Base-by-base conservation (phyloP, 768 basidiomycete genomes). In the Suillus cothurnatus region DNA sequence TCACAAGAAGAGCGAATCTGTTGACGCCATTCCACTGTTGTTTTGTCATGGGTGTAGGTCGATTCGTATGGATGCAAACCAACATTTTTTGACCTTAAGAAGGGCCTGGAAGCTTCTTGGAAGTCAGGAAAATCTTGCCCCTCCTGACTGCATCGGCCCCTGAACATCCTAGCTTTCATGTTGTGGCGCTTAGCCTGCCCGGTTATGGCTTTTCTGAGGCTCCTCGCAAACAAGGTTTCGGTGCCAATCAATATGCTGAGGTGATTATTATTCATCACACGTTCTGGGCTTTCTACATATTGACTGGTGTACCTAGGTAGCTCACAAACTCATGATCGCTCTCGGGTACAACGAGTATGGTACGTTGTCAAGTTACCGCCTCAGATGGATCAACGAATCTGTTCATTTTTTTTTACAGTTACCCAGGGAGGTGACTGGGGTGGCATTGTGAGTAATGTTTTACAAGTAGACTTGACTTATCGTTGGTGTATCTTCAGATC, bases 41-140 rank as follows among this genome's bases (percentile, higher is more conserved):
- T 88, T 85, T 66, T 80, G 88, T 19, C 88, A 89, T 64, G 88
- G 88, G 47, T 89, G 87, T 81, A 58, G 4, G 56, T 58, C 23
- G 6, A 7, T 26, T 50, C 23, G 9, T 26, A 38, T 58, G 2
- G 9, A 17, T 2, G 17, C 36, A 26, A 4, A 57, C 17, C 2
- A 23, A 19, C 15, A 36, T 26, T 14, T 38, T 26, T 15, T 58
- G 2, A 38, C 36, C 36, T 26, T 19, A 23, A 36, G 15, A 64
- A 87, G 87, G 89, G 88, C 87, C 88, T 0, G 88, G 88, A 61
- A 80, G 82, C 62, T 86, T 88, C 71, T 62, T 83, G 26, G 87
- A 90, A 75, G 84, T 82, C 9, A 71, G 77, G 49, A 89, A 88
- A 76, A 76, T 90, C 26, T 52, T 55, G 53, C 86, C 87, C 4